Evolutionary conservation across 495 filamentous ascomycete species (phyloP), one percentile per base, ranked within the genome.

Genomic region (Lophium mytilinum): DNA sequence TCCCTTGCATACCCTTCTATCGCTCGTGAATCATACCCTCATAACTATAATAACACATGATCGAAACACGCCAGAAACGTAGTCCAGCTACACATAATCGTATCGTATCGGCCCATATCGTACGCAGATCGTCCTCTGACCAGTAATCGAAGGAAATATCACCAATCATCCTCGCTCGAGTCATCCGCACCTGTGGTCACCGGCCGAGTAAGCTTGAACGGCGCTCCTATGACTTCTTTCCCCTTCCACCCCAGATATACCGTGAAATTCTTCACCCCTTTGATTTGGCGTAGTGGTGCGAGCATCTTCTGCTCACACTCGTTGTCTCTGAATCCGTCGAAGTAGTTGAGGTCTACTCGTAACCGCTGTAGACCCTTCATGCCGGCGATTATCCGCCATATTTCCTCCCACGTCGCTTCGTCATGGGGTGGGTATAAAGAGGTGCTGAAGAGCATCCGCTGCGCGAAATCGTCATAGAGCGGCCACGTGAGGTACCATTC

Each of bases 361-460:
- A 63, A n/a, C 17, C 36, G 45, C 9, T 43, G 24, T 18, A 63
- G 47, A 9, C 45, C 40, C 0, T 50, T 45, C 51, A 63, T 55
- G 17, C 37, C 40, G 39, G 55, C 43, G 11, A 63, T 56, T 17
- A 63, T 63, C 12, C 60, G 55, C 60, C 60, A 63, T 12, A 56
- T 58, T 11, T 58, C 60, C 24, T 63, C 60, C 60, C 60, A 63
- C 4, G 60, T 63, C 15, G 55, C 56, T 50, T 58, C 55, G 41
- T 63, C 60, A 40, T 63, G 15, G 1, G 60, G 60, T 6, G 60
- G 60, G 47, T 58, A 63, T 9, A 58, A 47, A 0, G 54, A 39
- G 0, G 59, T 55, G 51, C 58, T 58, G 37, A 58, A 48, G 21
- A 55, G 52, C 9, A 63, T 50, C 2, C 19, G 19, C 33, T 62